Base-by-base conservation (phyloP, 2,329 filamentous ascomycete species). In the Trichoderma atroviride region DNA sequence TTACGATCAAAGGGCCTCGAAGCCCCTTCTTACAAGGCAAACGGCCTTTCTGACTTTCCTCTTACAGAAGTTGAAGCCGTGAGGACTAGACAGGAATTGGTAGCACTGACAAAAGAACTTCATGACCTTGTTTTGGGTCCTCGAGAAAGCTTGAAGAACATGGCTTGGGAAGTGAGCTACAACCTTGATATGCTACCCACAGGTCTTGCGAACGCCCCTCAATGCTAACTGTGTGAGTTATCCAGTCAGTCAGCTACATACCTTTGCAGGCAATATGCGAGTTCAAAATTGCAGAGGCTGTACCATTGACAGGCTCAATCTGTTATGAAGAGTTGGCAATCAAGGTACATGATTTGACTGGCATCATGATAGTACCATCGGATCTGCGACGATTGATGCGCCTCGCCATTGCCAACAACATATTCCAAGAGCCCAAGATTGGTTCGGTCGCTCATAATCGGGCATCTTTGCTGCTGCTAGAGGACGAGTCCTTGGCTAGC, bases 371-470 rank as follows among this genome's bases (percentile, higher is more conserved):
- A 50, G 75, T 73, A 6, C 65, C 73, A 2, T 70, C 70, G 14
- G 74, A 78, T 69, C 72, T 79, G 13, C 74, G 76, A 6, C 80
- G 82, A 27, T 70, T 83, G 0, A 57, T 83, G 29, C 80, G 81
- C 14, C 76, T 80, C 40, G 79, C 80, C 35, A 80, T 81, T 70
- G 76, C 77, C 0, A 80, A 81, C 70, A 77, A 77, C 56, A 72
- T 83, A 27, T 83, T 84, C 67, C 68, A 70, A 29, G 83, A 84
- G 72, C 80, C 80, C 0, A 67, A 74, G 16, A 71, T 74, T 4
- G 81, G 79, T 3, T 73, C 75, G 16, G 79, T 84, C 5, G 78
- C 79, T 3, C 83, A 84, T 71, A 83, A 79, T 19, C 72, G 76
- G 9, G 71, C 73, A 1, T 80, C 79, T 29, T 75, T 74, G 7